Evolutionary conservation across 805 yeast species (phyloP).

Genomic region (Komagataella ulmi): DNA sequence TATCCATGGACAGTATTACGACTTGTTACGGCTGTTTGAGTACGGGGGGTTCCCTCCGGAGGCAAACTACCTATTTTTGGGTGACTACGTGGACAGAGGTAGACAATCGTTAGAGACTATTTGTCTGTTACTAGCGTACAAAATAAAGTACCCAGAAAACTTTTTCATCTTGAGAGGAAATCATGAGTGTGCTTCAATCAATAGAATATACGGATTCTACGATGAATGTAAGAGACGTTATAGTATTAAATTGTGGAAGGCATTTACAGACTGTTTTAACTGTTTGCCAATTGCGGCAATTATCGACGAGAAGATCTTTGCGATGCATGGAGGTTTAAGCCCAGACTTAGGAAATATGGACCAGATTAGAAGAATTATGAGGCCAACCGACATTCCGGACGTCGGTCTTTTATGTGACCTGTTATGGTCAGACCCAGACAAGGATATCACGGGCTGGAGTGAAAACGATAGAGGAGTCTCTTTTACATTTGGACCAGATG

Average conservation of each 20-base stretch:
- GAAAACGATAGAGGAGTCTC: constrained; percentile 99
- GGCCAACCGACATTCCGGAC: constrained; percentile 98
- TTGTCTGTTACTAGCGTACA: constrained; percentile 86
- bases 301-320: constrained; percentile 93
- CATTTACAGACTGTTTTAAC: constrained; percentile 96
- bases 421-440: constrained; percentile 98
- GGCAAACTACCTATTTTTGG: constrained; percentile 88
- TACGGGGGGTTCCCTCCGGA: constrained; percentile 99
- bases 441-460: constrained; percentile 97
- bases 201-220: constrained; percentile 95
- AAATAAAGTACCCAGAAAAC: constrained; percentile 96
- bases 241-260: constrained; percentile 97
- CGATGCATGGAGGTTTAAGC: constrained; percentile 98
- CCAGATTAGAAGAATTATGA: constrained; percentile 96
- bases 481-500: constrained; percentile 99
- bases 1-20: constrained; percentile 97
- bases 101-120: constrained; percentile 94
- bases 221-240: constrained; percentile 98
- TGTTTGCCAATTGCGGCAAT: constrained; percentile 98
- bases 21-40: constrained; percentile 86
- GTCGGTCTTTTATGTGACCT: constrained; percentile 93
- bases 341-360: constrained; percentile 98
- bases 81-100: constrained; percentile 98
- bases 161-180: constrained; percentile 94
- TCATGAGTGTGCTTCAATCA: constrained; percentile 97